Base-by-base conservation (phyloP, 371 early-diverging fungal species). In the Mucor plumbeus region DNA sequence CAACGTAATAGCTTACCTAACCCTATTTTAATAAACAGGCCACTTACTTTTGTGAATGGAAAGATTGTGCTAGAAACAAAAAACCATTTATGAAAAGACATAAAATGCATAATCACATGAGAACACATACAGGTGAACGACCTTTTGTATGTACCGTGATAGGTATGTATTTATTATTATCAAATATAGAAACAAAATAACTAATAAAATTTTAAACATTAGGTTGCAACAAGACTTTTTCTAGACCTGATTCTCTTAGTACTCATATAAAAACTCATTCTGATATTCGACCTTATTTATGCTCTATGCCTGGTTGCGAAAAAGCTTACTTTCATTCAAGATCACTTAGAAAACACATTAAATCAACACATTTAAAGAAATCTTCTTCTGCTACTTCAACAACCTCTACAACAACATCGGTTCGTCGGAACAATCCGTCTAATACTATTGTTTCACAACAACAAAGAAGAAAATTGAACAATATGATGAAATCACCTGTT, bases 241-340 rank as follows among this genome's bases (percentile, higher is more conserved):
- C 94, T 15, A 82, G 96, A 47, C 94, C 92, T 58, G 96, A 96
- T 73, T 94, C 94, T 4, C 79, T 96, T 38, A 90, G 90, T 59
- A 94, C 95, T 11, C 96, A 96, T 63, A 85, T 91, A 59, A 93
- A 94, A 75, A 95, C 94, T 3, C 96, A 96, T 68, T 90, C 90
- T 11, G 88, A 90, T 65, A 72, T 89, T 41, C 85, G 91, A n/a
- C 92, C 93, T 5, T 90, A 80, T 67, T 73, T 86, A 35, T 91
- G 91, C 69, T 61, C 77, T 31, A 63, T 81, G 19, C 79, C 84
- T 38, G 82, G 76, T 14, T 91, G 91, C 67, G 78, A 82, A 15
- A 90, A 90, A 60, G 87, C 90, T n/a, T 91, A 90, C 72, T 92
- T 88, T 71, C 92, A 92, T 63, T 86, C 89, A 5, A 81, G 91